Percentiles rank a stretch among this genome's conserved stretches.
Conservation (phyloP, 2,329 filamentous ascomycete species). For the Thielaviopsis cerberus region DNA sequence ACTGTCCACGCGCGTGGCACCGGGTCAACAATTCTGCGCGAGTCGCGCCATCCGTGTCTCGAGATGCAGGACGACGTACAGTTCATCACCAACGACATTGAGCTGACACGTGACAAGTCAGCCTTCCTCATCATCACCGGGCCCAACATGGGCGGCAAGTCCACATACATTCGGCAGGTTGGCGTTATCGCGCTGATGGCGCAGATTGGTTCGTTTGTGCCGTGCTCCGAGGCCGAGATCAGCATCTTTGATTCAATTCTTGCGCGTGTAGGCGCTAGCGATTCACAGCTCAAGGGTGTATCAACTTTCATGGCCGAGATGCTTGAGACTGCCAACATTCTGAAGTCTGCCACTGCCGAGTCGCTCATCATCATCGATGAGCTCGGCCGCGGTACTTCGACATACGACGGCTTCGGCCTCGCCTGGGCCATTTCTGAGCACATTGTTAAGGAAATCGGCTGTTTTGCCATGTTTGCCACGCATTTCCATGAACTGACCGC, state of each 20-base stretch:
- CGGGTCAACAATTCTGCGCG: constrained; percentile 75
- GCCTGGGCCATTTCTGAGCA: constrained; percentile 98
- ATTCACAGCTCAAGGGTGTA: constrained; percentile 92
- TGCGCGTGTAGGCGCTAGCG: constrained; percentile 83
- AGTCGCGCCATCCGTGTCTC: constrained; percentile 90
- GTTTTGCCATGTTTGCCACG: constrained; percentile 87
- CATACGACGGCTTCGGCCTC: constrained; percentile 95
- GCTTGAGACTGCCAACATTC: constrained; percentile 94
- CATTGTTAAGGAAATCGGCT: constrained; percentile 86
- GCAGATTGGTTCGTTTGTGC: constrained; percentile 90
- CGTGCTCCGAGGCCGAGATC: constrained; percentile 73
- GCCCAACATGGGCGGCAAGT: constrained; percentile 98
- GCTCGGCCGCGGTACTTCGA: constrained; percentile 86
- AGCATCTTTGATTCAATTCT: constrained; percentile 96
- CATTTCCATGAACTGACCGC: constrained; percentile 97
- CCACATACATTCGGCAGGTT: constrained; percentile 92
- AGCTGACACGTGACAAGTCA: constrained; percentile 55
- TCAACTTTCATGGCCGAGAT: constrained; percentile 99
- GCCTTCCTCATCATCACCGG: constrained; percentile 94
- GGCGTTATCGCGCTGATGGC: constrained; percentile 95
- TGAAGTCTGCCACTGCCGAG: constrained; percentile 88
- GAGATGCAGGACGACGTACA: constrained; percentile 97
- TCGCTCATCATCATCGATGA: constrained; percentile 98
- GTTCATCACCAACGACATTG: constrained; percentile 95
- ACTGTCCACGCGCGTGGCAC: constrained; percentile 77